These are phyloP conservation scores for Phellopilus nigrolimitatus DNA, from an alignment of 1,284 basidiomycete species.

Conservation along the genomic window DNA sequence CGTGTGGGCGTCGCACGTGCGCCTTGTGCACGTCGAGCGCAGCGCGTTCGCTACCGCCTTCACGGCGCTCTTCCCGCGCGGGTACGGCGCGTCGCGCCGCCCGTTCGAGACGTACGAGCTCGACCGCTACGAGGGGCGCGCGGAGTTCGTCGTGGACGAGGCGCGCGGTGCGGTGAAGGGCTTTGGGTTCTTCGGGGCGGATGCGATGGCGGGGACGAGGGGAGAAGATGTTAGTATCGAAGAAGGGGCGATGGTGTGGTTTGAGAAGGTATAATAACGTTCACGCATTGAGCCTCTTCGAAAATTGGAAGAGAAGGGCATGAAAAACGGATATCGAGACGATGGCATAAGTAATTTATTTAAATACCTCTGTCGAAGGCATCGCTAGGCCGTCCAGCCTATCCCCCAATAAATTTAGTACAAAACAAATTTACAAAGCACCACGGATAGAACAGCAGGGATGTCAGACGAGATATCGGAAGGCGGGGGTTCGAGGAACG, in stretches of 20 bases:
- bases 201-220: not conserved
- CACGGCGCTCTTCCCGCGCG: constrained; percentile 25
- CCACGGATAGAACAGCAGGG: no score
- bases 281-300: no score
- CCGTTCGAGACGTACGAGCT: constrained; percentile 22
- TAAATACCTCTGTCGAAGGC: no score
- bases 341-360: no score
- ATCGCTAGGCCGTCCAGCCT: no score
- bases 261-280: constrained; percentile 7
- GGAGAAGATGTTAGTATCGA: constrained; percentile 3
- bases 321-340: no score
- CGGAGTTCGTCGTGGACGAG: constrained; percentile 22
- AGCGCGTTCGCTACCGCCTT: constrained; percentile 20
- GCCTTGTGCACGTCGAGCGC: constrained; percentile 19
- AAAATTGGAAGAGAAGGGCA: no score
- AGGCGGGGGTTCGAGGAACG: no score
- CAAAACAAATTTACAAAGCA: no score
- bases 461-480: no score
- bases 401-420: no score
- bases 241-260: constrained; percentile 11
- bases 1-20: constrained; percentile 24
- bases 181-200: constrained; percentile 22
- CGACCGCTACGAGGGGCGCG: not conserved
- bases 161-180: constrained; percentile 21
- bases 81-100: constrained; percentile 25